Conservation (phyloP, 306 rosid genomes). For the Corylus avellana region DNA sequence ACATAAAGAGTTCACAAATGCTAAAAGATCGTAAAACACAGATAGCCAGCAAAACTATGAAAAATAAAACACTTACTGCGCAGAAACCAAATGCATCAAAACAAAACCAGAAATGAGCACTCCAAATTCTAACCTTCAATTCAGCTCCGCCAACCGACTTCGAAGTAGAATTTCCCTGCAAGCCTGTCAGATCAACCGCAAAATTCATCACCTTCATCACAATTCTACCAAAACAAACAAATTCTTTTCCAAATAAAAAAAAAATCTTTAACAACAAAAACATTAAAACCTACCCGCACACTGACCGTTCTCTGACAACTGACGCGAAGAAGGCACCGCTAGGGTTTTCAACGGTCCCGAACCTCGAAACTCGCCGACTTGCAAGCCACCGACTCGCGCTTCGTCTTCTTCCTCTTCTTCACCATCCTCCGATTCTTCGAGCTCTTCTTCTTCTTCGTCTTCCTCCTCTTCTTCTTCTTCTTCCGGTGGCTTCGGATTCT, state of each 20-base stretch:
- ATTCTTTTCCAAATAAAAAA: background rate
- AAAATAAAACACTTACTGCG: background rate
- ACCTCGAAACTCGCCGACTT: slow-evolving; percentile 25
- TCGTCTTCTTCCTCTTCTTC: slow-evolving; percentile 20
- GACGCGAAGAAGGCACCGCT: slow-evolving; percentile 38
- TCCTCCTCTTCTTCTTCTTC: slow-evolving; percentile 24
- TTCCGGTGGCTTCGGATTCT: slow-evolving; percentile 22
- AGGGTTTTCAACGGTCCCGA: slow-evolving; percentile 61
- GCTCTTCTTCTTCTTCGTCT: slow-evolving; percentile 10
- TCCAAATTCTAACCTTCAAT: slow-evolving; percentile 51
- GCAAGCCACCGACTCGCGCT: slow-evolving; percentile 25
- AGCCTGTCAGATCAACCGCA: slow-evolving; percentile 48
- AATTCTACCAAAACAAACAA: slow-evolving; percentile 10
- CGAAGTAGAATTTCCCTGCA: slow-evolving; percentile 37
- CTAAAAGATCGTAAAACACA: slow-evolving; percentile 19
- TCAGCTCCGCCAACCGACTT: slow-evolving; percentile 39
- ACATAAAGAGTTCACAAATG: background rate
- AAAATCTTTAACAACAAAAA: background rate
- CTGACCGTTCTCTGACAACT: slow-evolving; percentile 32
- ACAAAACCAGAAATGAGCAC: background rate
- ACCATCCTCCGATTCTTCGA: slow-evolving; percentile 25
- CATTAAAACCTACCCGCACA: slow-evolving; percentile 43
- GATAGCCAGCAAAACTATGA: background rate
- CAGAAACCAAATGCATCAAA: slow-evolving; percentile 10
- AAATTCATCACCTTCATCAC: slow-evolving; percentile 12